A percentile compares a stretch with the other conserved stretches of the same genome.
phyloP scores from a whole-genome alignment of 495 filamentous ascomycete species.

The Delitschia confertaspora region DNA sequence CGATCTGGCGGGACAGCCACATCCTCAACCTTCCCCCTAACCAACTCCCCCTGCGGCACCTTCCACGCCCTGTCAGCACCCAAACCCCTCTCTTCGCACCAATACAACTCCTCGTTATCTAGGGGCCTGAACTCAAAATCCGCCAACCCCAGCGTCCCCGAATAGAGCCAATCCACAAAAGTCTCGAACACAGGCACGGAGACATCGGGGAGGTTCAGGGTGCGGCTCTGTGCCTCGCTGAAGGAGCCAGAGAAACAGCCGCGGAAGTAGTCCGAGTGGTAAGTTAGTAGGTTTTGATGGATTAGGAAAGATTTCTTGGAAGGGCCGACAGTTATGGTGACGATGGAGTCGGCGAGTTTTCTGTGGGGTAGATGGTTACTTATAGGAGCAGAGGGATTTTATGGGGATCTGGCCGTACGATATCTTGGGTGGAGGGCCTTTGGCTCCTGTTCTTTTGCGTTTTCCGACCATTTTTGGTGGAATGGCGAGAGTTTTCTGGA shows the following conservation, averaged over 20 bases:
- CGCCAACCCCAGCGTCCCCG: background rate
- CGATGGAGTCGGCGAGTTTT: no score
- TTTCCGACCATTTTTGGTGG: no score
- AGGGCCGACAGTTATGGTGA: background rate
- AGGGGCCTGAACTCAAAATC: background rate
- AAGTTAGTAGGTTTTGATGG: background rate
- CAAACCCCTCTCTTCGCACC: background rate
- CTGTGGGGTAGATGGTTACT: no score
- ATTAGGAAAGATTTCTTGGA: background rate
- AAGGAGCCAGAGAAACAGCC: background rate
- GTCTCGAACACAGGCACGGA: background rate
- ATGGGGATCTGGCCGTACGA: no score
- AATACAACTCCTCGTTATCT: background rate
- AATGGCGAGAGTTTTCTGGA: no score
- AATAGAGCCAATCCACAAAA: background rate
- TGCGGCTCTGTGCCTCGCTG: background rate
- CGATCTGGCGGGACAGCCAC: no score
- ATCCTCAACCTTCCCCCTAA: no score
- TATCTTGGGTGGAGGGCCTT: no score
- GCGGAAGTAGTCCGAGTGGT: background rate
- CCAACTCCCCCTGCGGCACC: no score
- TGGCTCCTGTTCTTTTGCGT: no score
- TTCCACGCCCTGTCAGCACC: no score
- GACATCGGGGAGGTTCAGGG: background rate
- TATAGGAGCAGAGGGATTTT: no score